Evolutionary conservation across 169 alveolate species (phyloP).

Genomic region (Plasmodium coatneyi): DNA sequence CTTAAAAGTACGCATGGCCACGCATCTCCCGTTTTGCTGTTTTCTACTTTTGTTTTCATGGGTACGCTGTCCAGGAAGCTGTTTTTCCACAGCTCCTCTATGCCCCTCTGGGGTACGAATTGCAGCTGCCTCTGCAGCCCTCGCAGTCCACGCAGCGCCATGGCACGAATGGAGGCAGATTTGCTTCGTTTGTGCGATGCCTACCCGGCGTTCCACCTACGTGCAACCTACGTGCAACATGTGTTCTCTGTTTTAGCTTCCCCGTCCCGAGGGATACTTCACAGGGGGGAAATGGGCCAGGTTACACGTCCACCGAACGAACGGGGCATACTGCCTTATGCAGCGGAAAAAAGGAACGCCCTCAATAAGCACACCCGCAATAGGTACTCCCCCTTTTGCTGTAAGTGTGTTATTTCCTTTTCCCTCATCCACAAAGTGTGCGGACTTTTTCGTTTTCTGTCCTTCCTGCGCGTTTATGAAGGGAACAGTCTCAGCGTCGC

Average conservation of each 20-base stretch:
- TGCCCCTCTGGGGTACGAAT: slow-evolving; percentile 81
- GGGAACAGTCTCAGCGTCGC: not conserved
- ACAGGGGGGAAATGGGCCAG: not conserved
- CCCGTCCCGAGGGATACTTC: not conserved
- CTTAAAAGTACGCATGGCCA: slow-evolving; percentile 90
- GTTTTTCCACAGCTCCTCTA: slow-evolving; percentile 87
- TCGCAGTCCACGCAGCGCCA: not conserved
- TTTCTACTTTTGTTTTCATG: slow-evolving; percentile 75
- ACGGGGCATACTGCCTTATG: not conserved
- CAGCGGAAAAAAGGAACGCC: not conserved
- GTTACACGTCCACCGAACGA: not conserved
- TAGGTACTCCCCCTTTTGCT: not conserved
- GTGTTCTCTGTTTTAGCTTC: not conserved
- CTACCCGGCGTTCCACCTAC: not conserved
- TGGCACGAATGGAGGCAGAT: not conserved
- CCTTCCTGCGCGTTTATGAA: not conserved
- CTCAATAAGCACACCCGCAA: not conserved
- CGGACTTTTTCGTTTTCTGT: not conserved
- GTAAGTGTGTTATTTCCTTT: not conserved
- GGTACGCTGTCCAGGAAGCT: slow-evolving; percentile 79
- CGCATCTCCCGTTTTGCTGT: slow-evolving; percentile 87
- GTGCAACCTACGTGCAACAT: not conserved
- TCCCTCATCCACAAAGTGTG: not conserved
- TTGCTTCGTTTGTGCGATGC: not conserved
- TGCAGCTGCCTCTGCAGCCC: not conserved